These are phyloP conservation scores for Jamesozyma gamospora DNA, from an alignment of 805 yeast genomes.

Conservation along the genomic window DNA sequence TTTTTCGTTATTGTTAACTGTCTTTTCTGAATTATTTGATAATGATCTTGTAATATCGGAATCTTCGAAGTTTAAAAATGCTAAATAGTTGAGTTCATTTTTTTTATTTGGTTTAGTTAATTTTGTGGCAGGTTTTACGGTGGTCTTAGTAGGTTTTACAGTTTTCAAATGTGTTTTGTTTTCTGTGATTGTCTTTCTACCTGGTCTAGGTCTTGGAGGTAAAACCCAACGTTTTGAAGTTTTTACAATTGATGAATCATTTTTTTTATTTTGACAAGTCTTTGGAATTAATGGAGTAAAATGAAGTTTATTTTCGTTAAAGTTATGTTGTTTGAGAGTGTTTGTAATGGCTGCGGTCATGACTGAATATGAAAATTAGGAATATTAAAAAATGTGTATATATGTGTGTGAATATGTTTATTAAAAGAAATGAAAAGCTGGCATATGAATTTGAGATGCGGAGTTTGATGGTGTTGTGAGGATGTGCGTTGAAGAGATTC, in stretches of 20 bases:
- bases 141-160: neutral
- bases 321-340: constrained; percentile 1
- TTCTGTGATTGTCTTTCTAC: constrained; percentile 38
- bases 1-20: neutral
- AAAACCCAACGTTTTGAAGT: constrained; percentile 76
- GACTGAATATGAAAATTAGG: neutral
- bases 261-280: neutral
- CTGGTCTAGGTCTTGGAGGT: constrained; percentile 78
- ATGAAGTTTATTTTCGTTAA: constrained; percentile 2
- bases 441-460: no score
- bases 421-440: no score
- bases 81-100: constrained; percentile 3
- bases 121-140: neutral
- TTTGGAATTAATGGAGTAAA: constrained; percentile 10
- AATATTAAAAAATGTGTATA: no score
- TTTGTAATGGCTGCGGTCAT: constrained; percentile 1
- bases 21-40: constrained; percentile 1
- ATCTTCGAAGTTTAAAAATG: constrained; percentile 6
- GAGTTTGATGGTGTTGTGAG: no score
- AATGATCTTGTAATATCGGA: neutral
- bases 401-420: no score
- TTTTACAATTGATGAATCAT: constrained; percentile 19
- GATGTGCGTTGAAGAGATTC: no score
- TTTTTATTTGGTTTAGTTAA: neutral
- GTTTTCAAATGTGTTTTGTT: neutral